Conservation (phyloP, 345 rosid genomes). For the Streptanthus diversifolius region DNA sequence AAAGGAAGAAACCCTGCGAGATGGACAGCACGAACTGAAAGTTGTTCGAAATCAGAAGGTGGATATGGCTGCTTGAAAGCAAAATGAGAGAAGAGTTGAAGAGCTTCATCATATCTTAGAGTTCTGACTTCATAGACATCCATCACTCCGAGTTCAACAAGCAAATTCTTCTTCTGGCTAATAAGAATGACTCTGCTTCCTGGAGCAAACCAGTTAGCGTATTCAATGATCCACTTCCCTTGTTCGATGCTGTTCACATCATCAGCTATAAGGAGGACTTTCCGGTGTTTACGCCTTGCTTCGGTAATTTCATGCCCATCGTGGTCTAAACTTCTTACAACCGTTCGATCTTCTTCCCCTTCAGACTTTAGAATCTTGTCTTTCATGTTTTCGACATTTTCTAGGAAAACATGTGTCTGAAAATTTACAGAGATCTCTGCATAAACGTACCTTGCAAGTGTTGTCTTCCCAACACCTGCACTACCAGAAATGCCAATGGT, state of each 20-base stretch:
- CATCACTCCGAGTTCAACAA: neutral
- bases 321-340: neutral
- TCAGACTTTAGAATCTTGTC: neutral
- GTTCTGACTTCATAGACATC: slow-evolving; percentile 9
- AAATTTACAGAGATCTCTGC: neutral
- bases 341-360: neutral
- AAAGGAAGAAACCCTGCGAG: slow-evolving; percentile 21
- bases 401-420: neutral
- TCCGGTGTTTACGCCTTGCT: neutral
- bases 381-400: neutral
- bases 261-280: slow-evolving; percentile 18
- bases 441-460: slow-evolving; percentile 2
- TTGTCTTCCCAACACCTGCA: slow-evolving; percentile 9
- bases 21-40: slow-evolving; percentile 14
- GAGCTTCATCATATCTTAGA: slow-evolving; percentile 16
- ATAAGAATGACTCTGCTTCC: slow-evolving; percentile 24
- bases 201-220: slow-evolving; percentile 19
- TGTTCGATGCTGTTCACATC: neutral
- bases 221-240: neutral
- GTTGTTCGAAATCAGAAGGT: neutral
- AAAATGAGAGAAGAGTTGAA: slow-evolving; percentile 18
- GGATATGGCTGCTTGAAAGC: slow-evolving; percentile 9
- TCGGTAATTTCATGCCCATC: neutral
- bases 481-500: slow-evolving; percentile 17
- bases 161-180: slow-evolving; percentile 18